Evolutionary conservation across 495 filamentous ascomycete genomes (phyloP), one percentile per base, ranked within the genome.

Genomic region (Cetradonia linearis): DNA sequence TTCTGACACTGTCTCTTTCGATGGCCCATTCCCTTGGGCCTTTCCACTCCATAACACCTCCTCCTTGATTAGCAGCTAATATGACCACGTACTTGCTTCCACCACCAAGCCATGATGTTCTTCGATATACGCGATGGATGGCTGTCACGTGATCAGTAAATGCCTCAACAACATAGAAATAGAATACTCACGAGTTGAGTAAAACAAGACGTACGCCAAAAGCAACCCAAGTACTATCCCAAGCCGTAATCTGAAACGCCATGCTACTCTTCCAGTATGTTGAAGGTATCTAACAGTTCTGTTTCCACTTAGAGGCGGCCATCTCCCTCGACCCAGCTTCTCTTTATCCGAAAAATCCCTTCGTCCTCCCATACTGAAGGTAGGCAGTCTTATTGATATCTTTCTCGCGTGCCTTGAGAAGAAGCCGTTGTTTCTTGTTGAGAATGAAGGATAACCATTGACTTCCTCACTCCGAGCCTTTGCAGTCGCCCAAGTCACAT

Each of bases 21-120:
- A 96, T 92, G 0, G 93, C 93, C 94, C 94, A 99, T 70, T 99
- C 93, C 58, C 92, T 81, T 6, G 94, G 85, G 0, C 94, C 93
- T 70, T 99, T 99, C 91, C 88, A 95, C 70, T 95, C 93, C 92
- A 96, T 97, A 7, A 99, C 93, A 53, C 93, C 93, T 55, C 93
- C 93, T 33, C 94, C 93, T 58, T 91, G 80, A 69, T 99, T 99
- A 50, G 93, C 91, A 38, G 85, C 91, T 10, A 97, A 76, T 63
- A 99, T 92, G 34, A 99, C 86, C 38, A 99, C 93, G 66, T 88
- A 89, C 68, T 96, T 96, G 64, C 81, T 82, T 1, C 94, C 93
- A 34, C 90, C 89, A 28, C 93, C 91, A 1, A 95, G 70, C 20
- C 74, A 70, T 44, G 76, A 66, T 34, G 83, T 77, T 62, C 79